Base-by-base conservation (phyloP, 108 stramenopile species). In the Aurantiochytrium sp. region DNA sequence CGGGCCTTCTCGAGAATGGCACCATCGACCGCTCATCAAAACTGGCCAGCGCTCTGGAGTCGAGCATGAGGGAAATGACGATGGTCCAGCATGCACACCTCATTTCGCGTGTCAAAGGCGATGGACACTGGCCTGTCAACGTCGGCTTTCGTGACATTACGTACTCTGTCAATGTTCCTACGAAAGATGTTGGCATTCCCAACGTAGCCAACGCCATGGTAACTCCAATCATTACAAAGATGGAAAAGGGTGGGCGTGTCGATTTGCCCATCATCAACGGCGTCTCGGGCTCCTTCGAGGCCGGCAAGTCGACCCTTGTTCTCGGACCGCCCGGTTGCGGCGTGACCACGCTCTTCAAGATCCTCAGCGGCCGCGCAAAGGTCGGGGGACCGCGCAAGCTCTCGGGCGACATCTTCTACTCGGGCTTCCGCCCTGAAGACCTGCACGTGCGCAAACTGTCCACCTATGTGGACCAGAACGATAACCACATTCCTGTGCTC, bases 401-500 rank as follows among this genome's bases (percentile, higher is more conserved):
- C 12, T 53, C 76, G 8, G 76, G 76, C 6, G 51, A 83, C 10
- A 47, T 83, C 45, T 23, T 53, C 23, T 83, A 83, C 49, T 83
- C 76, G n/a, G 76, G 76, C 28, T 83, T 53, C 23, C 25, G 5
- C 12, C 45, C 45, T 2, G 25, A 83, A 23, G 49, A 83, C 28
- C 76, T 83, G 43, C 45, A 83, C 4, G 51, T 83, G 19, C 51
- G 76, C 51, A 83, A 83, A 53, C 6, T 47, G 43, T 91, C 96
- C 71, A 95, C 87, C 5, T 87, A 88, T 88, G 58, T 90, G 5
- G 44, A 29, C 44, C 89, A 90, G 60, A 25, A 19, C 5, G 89
- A 90, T 5, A 28, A 60, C 14, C 89, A 90, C 59, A 23, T 58
- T n/a, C 44, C 89, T 28, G 42, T 90, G 18, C 87, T 90, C 23